A percentile compares a stretch with the other conserved stretches of the same genome.
phyloP scores from a whole-genome alignment of 345 rosid genomes.

The Kernera saxatilis region DNA sequence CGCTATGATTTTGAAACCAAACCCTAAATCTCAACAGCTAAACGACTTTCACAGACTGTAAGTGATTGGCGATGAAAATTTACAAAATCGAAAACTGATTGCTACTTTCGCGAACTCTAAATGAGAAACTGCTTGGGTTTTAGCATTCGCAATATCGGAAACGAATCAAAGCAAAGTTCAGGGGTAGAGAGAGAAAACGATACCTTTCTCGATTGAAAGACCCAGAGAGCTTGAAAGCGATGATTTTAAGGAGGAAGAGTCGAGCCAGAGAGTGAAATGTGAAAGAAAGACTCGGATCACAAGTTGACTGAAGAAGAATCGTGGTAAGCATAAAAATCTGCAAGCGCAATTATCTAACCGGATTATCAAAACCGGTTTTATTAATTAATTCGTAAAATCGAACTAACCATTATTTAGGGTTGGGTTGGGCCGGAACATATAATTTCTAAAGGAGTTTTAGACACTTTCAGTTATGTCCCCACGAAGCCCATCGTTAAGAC shows the following conservation, averaged over 20 bases:
- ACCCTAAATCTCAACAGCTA: not conserved
- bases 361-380: not conserved
- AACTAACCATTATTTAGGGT: not conserved
- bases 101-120: not conserved
- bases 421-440: too few species aligned
- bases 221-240: not conserved
- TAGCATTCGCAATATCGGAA: not conserved
- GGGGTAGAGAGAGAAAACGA: not conserved
- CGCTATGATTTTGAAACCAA: not conserved
- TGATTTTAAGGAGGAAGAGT: not conserved
- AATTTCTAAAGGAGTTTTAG: too few species aligned
- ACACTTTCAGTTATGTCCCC: too few species aligned
- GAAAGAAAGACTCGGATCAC: not conserved
- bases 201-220: slow-evolving; percentile 7
- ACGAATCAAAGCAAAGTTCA: not conserved
- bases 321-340: not conserved
- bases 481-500: too few species aligned
- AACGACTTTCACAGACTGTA: not conserved
- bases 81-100: not conserved
- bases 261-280: not conserved
- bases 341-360: not conserved
- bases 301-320: not conserved
- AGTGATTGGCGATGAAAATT: not conserved
- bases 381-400: not conserved
- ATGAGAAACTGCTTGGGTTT: not conserved